phyloP scores from a whole-genome alignment of 2,329 filamentous ascomycete genomes.

The Alternaria sp. region DNA sequence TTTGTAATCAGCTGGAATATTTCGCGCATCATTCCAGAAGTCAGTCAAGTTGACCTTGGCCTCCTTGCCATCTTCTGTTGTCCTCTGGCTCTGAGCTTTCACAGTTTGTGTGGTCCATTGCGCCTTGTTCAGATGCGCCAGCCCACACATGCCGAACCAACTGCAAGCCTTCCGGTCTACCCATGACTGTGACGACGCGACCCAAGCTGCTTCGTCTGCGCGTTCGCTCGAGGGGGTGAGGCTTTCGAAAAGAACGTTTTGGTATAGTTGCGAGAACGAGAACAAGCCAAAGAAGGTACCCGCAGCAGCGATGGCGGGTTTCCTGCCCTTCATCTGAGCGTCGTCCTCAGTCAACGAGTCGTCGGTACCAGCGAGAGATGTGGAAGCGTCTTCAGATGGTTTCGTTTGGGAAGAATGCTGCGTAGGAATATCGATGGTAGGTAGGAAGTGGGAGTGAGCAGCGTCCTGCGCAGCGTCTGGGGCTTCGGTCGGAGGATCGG shows the following conservation, averaged over 20 bases:
- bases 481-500: slow-evolving; percentile 15
- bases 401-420: slow-evolving; percentile 33
- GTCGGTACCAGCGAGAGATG: slow-evolving; percentile 22
- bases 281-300: slow-evolving; percentile 48
- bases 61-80: slow-evolving; percentile 1
- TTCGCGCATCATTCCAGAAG: slow-evolving; percentile 54
- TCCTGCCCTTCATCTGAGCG: slow-evolving; percentile 46
- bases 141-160: slow-evolving; percentile 79
- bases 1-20: slow-evolving; percentile 57
- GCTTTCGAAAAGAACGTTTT: slow-evolving; percentile 41
- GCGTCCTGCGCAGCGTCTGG: slow-evolving; percentile 40
- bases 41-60: slow-evolving; percentile 35
- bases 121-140: slow-evolving; percentile 68
- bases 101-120: slow-evolving; percentile 53
- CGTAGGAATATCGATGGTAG: slow-evolving; percentile 40
- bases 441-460: slow-evolving; percentile 18
- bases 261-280: slow-evolving; percentile 46
- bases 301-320: slow-evolving; percentile 41
- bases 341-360: slow-evolving; percentile 23
- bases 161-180: slow-evolving; percentile 64
- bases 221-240: slow-evolving; percentile 42
- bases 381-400: slow-evolving; percentile 19
- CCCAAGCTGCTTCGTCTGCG: slow-evolving; percentile 44
- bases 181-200: slow-evolving; percentile 49
- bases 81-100: slow-evolving; percentile 20